Evolutionary conservation across 345 rosid genomes (phyloP), one percentile per base, ranked within the genome.

Genomic region (Aquilaria sinensis): DNA sequence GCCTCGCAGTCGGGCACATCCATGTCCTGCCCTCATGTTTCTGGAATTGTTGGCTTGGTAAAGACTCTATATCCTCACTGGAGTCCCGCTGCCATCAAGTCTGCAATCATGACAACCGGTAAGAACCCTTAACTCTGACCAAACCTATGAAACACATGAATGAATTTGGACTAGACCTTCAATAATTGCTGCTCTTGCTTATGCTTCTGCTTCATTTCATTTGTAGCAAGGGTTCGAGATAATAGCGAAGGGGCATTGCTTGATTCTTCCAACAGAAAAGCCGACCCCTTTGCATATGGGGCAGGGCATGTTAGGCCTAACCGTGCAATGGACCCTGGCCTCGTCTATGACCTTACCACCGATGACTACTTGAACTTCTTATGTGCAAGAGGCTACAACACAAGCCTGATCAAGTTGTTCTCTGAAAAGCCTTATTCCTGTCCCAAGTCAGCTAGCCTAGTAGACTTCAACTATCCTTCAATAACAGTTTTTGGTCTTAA

Each of bases 401-500:
- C 55, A 10, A 67, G 30, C 13, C 41, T 47, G 9, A 33, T 83
- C 6, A 45, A 10, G 16, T 0, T 65, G 6, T 67, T 76, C 61
- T 49, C 67, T 0, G 61, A 63, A 0, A 54, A 57, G 50, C 67
- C 75, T 14, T 67, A 72, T 72, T 2, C 14, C 6, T 81, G 88
- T 48, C 74, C 79, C 0, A 33, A 70, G 48, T 37, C 68, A 2
- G 72, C 62, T 61, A 64, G 30, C 1, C 2, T 80, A 4, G 30
- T 33, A 4, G 62, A 76, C 49, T 75, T 83, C 56, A 86, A 86
- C 82, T 79, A 83, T 72, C 88, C 92, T 14, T 78, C 89, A 9
- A 72, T 86, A 60, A 12, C 82, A 11, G 59, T 80, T 57, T 70
- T 68, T 1, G 15, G 54, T 12, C 78, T 83, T 3, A 49, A n/a